These are phyloP conservation scores for Rhododendron vialii DNA, from an alignment of 148 eudicot genomes.

Conservation along the genomic window DNA sequence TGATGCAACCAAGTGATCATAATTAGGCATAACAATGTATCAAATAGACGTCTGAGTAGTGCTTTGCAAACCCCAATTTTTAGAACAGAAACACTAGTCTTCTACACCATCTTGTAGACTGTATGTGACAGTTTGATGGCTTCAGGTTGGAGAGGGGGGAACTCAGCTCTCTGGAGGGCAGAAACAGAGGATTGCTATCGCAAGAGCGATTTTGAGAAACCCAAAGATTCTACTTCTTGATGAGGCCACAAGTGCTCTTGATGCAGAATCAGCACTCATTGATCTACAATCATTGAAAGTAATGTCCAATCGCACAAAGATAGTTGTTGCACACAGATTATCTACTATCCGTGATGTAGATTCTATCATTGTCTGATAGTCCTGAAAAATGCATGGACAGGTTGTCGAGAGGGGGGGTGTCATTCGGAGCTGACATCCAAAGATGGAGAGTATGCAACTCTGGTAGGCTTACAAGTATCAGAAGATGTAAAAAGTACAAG, in stretches of 20 bases:
- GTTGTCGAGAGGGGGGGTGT: slow-evolving; percentile 61
- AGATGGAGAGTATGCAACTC: slow-evolving; percentile 48
- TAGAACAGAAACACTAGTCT: neutral
- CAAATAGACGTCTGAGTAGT: neutral
- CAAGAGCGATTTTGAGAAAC: no score
- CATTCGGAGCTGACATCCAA: slow-evolving; percentile 40
- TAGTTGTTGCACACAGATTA: slow-evolving; percentile 62
- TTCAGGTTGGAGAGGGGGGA: no score
- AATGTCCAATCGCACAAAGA: slow-evolving; percentile 50
- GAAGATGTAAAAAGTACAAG: slow-evolving; percentile 17
- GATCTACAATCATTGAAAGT: slow-evolving; percentile 58
- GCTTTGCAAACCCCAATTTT: neutral
- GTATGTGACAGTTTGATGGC: no score
- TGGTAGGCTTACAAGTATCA: slow-evolving; percentile 45
- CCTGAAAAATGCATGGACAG: slow-evolving; percentile 33
- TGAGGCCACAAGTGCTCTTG: slow-evolving; percentile 80
- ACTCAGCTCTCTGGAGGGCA: no score
- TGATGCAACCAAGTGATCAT: no score
- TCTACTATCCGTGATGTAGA: slow-evolving; percentile 58
- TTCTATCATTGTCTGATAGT: slow-evolving; percentile 28
- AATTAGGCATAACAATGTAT: no score
- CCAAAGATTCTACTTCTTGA: slow-evolving; percentile 47
- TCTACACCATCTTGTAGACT: no score
- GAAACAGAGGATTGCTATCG: no score
- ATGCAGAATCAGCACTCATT: slow-evolving; percentile 57